phyloP scores from a whole-genome alignment of 2,329 filamentous ascomycete genomes.

The Ophiostoma sp. region DNA sequence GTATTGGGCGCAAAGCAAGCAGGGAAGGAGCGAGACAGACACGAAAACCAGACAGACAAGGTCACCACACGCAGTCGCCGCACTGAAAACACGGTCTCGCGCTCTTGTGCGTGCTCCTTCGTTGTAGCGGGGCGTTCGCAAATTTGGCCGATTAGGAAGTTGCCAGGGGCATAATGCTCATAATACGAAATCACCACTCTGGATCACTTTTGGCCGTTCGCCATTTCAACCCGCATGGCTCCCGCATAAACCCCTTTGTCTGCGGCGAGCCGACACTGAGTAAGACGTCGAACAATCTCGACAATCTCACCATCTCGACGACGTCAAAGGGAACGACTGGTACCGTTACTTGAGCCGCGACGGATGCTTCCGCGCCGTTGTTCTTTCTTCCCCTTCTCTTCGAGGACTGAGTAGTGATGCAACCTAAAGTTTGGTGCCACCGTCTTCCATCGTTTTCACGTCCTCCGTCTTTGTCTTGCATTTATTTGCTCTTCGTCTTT shows the following conservation, averaged over 20 bases:
- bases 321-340: neutral
- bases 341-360: neutral
- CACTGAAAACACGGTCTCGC: neutral
- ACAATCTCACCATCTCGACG: neutral
- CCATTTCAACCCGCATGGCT: slow-evolving; percentile 6
- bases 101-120: neutral
- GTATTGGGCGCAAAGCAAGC: slow-evolving; percentile 8
- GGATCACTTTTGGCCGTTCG: neutral
- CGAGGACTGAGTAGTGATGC: no score
- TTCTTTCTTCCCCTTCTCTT: neutral
- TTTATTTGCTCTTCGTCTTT: neutral
- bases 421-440: neutral
- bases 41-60: neutral
- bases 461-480: no score
- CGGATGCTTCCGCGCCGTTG: slow-evolving; percentile 9
- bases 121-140: neutral
- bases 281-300: no score
- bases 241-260: slow-evolving; percentile 4
- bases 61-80: neutral
- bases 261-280: slow-evolving; percentile 15
- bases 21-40: slow-evolving; percentile 5
- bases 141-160: neutral
- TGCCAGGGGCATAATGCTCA: neutral
- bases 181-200: neutral
- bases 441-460: no score